Conservation (phyloP, 164 flowering plant genomes). For the Buxus sempervirens region DNA sequence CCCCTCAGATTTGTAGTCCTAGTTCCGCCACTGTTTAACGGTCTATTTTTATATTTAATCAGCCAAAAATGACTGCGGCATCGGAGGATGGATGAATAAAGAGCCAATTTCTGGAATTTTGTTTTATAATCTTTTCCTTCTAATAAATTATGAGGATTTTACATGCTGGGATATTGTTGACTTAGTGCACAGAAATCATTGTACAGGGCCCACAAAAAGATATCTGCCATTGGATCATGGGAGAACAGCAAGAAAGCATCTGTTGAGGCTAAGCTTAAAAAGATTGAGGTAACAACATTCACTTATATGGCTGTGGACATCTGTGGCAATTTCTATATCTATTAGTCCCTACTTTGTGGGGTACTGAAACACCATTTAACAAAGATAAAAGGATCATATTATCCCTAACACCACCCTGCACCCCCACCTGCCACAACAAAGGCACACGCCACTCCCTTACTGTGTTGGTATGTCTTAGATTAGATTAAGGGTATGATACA, state of each 20-base stretch:
- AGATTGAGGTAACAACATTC: conserved; percentile 52
- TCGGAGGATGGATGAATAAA: not conserved
- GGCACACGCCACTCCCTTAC: too few relatives aligned
- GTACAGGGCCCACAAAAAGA: conserved; percentile 64
- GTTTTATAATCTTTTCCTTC: not conserved
- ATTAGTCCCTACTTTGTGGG: not conserved
- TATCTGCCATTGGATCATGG: conserved; percentile 57
- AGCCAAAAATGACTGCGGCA: not conserved
- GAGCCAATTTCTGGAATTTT: not conserved
- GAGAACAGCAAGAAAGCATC: conserved; percentile 70
- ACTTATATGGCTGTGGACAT: not conserved
- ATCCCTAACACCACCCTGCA: too few relatives aligned
- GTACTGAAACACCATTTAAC: not conserved
- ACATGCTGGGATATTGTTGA: conserved; percentile 1
- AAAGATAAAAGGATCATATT: too few relatives aligned
- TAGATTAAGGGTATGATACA: too few relatives aligned
- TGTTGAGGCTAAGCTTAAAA: conserved; percentile 58
- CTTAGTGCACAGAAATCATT: conserved; percentile 10
- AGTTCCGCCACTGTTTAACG: too few relatives aligned
- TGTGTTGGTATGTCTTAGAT: too few relatives aligned
- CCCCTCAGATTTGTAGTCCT: too few relatives aligned
- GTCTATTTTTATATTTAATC: not conserved
- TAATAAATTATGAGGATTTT: not conserved
- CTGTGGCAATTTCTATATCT: not conserved
- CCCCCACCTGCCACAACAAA: too few relatives aligned